Percentiles rank a stretch among this genome's conserved stretches.
Evolutionary conservation across 2,329 filamentous ascomycete species (phyloP).

Genomic region (Trichoderma cornu-damae): DNA sequence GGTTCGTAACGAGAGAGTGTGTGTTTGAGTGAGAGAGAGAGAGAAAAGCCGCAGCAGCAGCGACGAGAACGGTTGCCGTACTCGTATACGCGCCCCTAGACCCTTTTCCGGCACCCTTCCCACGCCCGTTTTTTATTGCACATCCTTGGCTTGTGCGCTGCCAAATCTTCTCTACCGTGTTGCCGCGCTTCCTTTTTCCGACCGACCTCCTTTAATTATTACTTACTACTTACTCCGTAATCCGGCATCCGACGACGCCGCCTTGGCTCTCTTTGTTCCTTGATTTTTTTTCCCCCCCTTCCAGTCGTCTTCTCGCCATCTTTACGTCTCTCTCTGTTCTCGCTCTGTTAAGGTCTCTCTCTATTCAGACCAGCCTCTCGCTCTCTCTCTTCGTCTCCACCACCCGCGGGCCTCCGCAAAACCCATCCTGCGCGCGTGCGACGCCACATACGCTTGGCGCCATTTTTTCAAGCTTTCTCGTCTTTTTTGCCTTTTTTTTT

Average conservation of each 20-base stretch:
- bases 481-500: neutral
- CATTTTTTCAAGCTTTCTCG: neutral
- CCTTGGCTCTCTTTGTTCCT: slow-evolving; percentile 8
- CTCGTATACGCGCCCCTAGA: slow-evolving; percentile 16
- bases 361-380: slow-evolving; percentile 12
- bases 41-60: neutral
- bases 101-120: slow-evolving; percentile 15
- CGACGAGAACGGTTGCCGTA: slow-evolving; percentile 1
- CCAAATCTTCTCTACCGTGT: slow-evolving; percentile 14
- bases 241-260: slow-evolving; percentile 14
- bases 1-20: neutral
- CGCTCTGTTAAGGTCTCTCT: slow-evolving; percentile 8
- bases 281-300: slow-evolving; percentile 4
- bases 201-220: slow-evolving; percentile 15
- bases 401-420: slow-evolving; percentile 7
- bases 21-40: no score
- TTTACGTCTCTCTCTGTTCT: neutral
- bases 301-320: neutral
- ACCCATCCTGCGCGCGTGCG: slow-evolving; percentile 6
- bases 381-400: slow-evolving; percentile 1
- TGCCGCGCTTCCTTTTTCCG: slow-evolving; percentile 18
- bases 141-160: slow-evolving; percentile 17
- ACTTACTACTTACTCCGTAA: slow-evolving; percentile 10
- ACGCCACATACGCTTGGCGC: slow-evolving; percentile 15
- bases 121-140: slow-evolving; percentile 14